Evolutionary conservation across 73 alveolate genomes (phyloP).

Genomic region (Blepharisma stoltei): DNA sequence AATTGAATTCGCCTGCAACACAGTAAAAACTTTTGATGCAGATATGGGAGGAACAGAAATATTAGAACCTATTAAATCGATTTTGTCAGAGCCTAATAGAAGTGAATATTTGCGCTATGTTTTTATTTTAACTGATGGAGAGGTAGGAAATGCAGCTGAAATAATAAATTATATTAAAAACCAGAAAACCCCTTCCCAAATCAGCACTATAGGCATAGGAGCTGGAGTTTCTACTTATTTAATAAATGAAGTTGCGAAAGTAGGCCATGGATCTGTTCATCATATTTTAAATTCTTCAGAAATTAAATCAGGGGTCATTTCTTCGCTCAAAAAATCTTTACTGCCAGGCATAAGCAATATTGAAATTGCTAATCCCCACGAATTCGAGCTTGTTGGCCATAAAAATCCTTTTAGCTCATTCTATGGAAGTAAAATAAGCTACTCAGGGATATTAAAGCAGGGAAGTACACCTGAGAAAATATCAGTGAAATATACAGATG

Average conservation of each 20-base stretch:
- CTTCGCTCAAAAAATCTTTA: too few relatives aligned
- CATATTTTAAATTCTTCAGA: too few relatives aligned
- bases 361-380: too few relatives aligned
- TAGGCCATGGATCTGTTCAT: conserved; percentile 40
- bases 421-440: too few relatives aligned
- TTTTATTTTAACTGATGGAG: conserved; percentile 92
- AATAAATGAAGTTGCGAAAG: conserved; percentile 39
- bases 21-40: conserved; percentile 51
- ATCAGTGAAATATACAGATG: too few relatives aligned
- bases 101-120: conserved; percentile 50
- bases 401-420: too few relatives aligned
- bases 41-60: conserved; percentile 93
- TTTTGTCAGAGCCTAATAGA: conserved; percentile 38
- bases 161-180: conserved; percentile 52
- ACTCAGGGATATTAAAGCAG: too few relatives aligned
- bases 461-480: too few relatives aligned
- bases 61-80: conserved; percentile 59
- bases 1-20: conserved; percentile 44
- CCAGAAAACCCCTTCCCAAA: conserved; percentile 36
- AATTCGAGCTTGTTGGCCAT: too few relatives aligned
- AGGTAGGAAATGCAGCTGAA: conserved; percentile 57
- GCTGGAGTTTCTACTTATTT: conserved; percentile 46
- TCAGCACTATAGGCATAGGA: conserved; percentile 61
- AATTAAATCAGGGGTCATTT: too few relatives aligned
- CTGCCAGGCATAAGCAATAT: too few relatives aligned